phyloP scores from a whole-genome alignment of 208 protist species.

The Wallacemonas sp. region DNA sequence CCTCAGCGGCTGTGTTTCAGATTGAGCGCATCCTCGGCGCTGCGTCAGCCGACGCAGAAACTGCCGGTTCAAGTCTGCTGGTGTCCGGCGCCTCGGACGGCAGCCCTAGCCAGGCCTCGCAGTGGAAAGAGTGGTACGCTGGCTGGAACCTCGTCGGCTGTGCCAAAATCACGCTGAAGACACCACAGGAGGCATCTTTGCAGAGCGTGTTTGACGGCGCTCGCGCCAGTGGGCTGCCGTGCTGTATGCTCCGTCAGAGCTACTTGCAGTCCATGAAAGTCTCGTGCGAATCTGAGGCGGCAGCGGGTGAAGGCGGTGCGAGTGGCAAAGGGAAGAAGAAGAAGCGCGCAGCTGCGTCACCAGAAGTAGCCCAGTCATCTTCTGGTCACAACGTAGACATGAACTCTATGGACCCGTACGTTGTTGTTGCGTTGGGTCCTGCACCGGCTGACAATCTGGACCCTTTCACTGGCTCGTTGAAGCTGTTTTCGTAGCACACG shows the following conservation, averaged over 20 bases:
- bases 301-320: not conserved
- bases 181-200: slow-evolving; percentile 31
- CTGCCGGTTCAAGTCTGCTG: not conserved
- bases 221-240: slow-evolving; percentile 30
- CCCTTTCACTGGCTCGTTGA: slow-evolving; percentile 68
- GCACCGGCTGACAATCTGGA: slow-evolving; percentile 46
- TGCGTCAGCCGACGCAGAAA: not conserved
- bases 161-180: slow-evolving; percentile 67
- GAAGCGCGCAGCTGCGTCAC: not conserved
- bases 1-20: slow-evolving; percentile 42
- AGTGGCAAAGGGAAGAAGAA: not conserved
- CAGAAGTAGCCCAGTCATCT: too few relatives aligned
- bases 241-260: slow-evolving; percentile 7
- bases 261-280: not conserved
- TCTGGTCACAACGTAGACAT: too few relatives aligned
- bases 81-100: not conserved
- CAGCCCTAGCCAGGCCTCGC: not conserved
- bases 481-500: slow-evolving; percentile 51
- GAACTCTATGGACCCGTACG: slow-evolving; percentile 14
- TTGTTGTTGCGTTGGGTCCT: slow-evolving; percentile 65
- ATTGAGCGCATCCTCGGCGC: slow-evolving; percentile 25
- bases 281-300: not conserved
- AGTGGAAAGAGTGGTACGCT: slow-evolving; percentile 61
- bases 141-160: slow-evolving; percentile 73
- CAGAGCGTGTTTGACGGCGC: slow-evolving; percentile 21